Conservation (phyloP, 768 basidiomycete species). For the Filobasidium floriforme region DNA sequence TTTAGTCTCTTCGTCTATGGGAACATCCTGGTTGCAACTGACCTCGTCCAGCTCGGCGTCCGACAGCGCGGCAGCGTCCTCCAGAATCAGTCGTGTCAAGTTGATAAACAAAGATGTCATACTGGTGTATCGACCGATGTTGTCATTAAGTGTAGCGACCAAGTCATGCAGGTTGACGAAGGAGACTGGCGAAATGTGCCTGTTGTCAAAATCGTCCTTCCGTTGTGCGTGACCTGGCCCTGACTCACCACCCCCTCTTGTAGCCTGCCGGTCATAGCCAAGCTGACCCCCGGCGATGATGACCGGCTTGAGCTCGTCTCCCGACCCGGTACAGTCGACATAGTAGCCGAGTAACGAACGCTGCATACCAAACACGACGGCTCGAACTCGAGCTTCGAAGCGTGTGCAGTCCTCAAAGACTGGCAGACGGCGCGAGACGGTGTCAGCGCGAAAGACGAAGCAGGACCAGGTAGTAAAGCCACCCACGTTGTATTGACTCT, state of each 20-base stretch:
- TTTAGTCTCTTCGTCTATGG: neutral
- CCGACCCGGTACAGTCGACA: neutral
- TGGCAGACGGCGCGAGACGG: neutral
- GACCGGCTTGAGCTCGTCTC: slow-evolving; percentile 15
- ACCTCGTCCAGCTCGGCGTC: neutral
- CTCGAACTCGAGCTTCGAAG: neutral
- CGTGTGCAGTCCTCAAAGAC: slow-evolving; percentile 4
- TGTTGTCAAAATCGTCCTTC: neutral
- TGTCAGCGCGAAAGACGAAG: neutral
- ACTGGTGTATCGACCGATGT: slow-evolving; percentile 8
- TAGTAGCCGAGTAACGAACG: slow-evolving; percentile 2
- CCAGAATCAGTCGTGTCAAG: slow-evolving; percentile 9
- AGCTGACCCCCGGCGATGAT: slow-evolving; percentile 21
- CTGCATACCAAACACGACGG: neutral
- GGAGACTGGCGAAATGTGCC: neutral
- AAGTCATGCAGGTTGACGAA: slow-evolving; percentile 14
- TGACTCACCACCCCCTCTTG: slow-evolving; percentile 19
- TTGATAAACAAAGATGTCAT: slow-evolving; percentile 12
- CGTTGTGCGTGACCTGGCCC: neutral
- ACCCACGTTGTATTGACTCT: neutral
- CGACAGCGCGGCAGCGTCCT: slow-evolving; percentile 3
- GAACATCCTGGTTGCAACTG: neutral
- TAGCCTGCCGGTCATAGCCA: slow-evolving; percentile 15
- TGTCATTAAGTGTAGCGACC: neutral
- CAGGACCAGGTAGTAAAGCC: too few species aligned